Conservation (phyloP, 2,329 filamentous ascomycete genomes). For the Trichoderma arundinaceum region DNA sequence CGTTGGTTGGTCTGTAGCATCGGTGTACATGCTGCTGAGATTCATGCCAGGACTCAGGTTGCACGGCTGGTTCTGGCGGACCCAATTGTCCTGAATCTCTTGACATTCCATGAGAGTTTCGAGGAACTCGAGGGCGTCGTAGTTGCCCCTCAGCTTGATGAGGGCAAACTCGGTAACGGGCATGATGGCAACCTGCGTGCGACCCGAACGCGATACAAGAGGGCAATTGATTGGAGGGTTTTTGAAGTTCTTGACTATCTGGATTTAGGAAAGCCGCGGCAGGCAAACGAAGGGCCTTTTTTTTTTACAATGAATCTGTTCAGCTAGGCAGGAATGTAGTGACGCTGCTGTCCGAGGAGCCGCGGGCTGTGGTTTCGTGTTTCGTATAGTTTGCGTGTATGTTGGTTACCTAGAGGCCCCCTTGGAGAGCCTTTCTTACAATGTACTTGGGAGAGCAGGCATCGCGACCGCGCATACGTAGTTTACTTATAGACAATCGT, state of each 20-base stretch:
- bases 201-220: neutral
- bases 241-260: neutral
- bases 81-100: conserved; percentile 50
- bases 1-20: conserved; percentile 44
- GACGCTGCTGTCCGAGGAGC: conserved; percentile 8
- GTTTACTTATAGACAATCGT: conserved; percentile 6
- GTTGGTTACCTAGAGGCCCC: conserved; percentile 8
- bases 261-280: neutral
- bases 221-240: neutral
- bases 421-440: neutral
- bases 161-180: conserved; percentile 50
- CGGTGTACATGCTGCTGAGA: conserved; percentile 46
- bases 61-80: conserved; percentile 45
- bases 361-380: neutral
- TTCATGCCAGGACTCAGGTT: conserved; percentile 43
- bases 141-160: conserved; percentile 42
- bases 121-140: conserved; percentile 44
- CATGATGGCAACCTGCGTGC: conserved; percentile 39
- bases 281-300: neutral
- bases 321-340: conserved; percentile 16
- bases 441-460: neutral
- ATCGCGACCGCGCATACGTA: neutral
- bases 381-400: conserved; percentile 13
- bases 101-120: conserved; percentile 43
- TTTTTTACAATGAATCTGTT: neutral